Base-by-base conservation (phyloP, 495 filamentous ascomycete species). In the Penicillium longicatenatum region DNA sequence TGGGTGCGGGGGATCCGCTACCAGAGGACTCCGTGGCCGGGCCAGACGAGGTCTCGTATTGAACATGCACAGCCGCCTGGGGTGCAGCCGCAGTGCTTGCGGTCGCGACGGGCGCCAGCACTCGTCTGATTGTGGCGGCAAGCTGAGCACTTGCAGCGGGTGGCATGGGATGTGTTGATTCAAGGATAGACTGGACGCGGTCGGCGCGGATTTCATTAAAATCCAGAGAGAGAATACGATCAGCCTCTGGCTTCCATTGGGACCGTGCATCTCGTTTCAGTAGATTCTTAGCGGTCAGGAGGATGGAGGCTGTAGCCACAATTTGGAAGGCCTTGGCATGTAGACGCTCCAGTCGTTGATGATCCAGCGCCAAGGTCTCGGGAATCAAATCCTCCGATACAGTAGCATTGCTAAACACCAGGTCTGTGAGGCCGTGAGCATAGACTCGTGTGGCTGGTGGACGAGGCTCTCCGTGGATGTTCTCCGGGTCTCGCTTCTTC, bases 261-360 rank as follows among this genome's bases (percentile, higher is more conserved):
- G 83, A 85, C 30, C 94, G 87, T 19, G 92, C 89, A 70, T 98
- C 93, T 20, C 94, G 88, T 72, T 95, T 96, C 45, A 98, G 86
- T 11, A 97, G 79, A 66, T 96, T 98, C 79, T 98, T 98, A 62
- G 90, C 91, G 1, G 95, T 95, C 31, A 98, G 72, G 7, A 96
- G 79, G 53, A 98, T 92, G 20, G 86, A 82, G 17, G 90, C 90
- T 8, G 92, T 84, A 19, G 91, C 89, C 21, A 92, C 84, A 60
- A 94, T 87, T 45, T 86, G 85, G 54, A 93, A 84, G 10, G 86
- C 82, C 30, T 87, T 80, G 7, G 78, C 76, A 26, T 92, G 89
- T 39, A 91, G 78, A 29, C 82, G 80, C 22, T 75, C 70, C 30
- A 93, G 78, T 21, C 95, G 89, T 43, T 84, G 83, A 44, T 77